These are phyloP conservation scores for Exutisphaerella laricina DNA, from an alignment of 2,329 filamentous ascomycete species.

Conservation along the genomic window DNA sequence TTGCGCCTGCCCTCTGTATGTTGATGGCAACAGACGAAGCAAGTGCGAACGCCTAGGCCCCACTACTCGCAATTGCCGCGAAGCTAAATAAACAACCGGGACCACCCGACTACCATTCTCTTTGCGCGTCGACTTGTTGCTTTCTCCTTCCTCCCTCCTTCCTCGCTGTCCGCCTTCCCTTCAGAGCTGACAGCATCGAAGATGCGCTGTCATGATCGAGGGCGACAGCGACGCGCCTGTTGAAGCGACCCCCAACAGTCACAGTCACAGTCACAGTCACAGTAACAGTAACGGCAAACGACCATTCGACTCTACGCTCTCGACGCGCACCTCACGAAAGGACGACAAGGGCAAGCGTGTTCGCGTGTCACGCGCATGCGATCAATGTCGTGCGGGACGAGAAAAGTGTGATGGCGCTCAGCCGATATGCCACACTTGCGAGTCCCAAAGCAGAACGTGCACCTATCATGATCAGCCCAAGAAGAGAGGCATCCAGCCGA, in stretches of 20 bases:
- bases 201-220: conserved; percentile 16
- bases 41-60: no score
- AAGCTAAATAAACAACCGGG: no score
- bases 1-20: no score
- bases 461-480: conserved; percentile 68
- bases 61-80: no score
- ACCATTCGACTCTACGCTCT: conserved; percentile 6
- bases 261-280: not conserved
- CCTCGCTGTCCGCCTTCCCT: no score
- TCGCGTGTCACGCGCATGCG: conserved; percentile 38
- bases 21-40: no score
- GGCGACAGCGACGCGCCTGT: conserved; percentile 7
- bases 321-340: conserved; percentile 10
- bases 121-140: no score
- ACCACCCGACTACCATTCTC: no score
- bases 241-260: conserved; percentile 9
- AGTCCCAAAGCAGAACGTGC: conserved; percentile 57
- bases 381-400: conserved; percentile 37
- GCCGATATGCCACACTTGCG: conserved; percentile 63
- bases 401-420: conserved; percentile 69
- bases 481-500: conserved; percentile 73
- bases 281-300: conserved; percentile 12
- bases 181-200: no score
- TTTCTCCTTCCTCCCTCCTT: no score
- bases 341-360: conserved; percentile 48